Conservation (phyloP, 129 eudicot species). For the Flaveria trinervia region DNA sequence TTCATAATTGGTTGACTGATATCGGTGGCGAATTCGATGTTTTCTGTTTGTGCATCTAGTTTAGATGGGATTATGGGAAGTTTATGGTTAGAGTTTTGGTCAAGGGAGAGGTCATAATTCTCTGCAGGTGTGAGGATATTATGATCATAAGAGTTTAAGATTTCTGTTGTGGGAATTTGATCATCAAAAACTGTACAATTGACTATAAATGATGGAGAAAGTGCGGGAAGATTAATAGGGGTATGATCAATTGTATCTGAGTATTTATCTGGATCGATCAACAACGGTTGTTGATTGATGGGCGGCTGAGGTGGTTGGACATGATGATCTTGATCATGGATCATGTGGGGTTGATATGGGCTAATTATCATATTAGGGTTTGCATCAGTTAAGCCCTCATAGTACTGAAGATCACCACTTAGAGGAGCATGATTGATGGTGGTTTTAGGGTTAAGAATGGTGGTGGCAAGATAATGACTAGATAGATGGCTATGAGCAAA, state of each 20-base stretch:
- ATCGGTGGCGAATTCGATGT: too few species aligned
- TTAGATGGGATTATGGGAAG: too few species aligned
- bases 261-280: constrained; percentile 28
- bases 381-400: constrained; percentile 31
- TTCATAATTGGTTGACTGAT: too few species aligned
- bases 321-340: constrained; percentile 20
- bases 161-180: constrained; percentile 24
- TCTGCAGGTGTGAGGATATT: constrained; percentile 9
- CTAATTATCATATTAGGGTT: constrained; percentile 23
- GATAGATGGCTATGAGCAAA: constrained; percentile 41
- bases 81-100: too few species aligned
- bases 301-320: constrained; percentile 13
- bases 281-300: neutral
- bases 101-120: too few species aligned
- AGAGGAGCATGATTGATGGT: constrained; percentile 20
- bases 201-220: constrained; percentile 25
- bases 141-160: constrained; percentile 32
- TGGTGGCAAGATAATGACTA: constrained; percentile 31
- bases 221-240: constrained; percentile 22
- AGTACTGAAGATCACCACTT: constrained; percentile 26
- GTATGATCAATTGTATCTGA: constrained; percentile 2
- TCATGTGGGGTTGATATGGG: constrained; percentile 31
- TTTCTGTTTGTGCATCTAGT: too few species aligned
- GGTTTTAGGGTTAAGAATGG: constrained; percentile 24
- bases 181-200: constrained; percentile 21